These are phyloP conservation scores for Cynara cardunculus DNA, from an alignment of 129 eudicot genomes.

Conservation along the genomic window DNA sequence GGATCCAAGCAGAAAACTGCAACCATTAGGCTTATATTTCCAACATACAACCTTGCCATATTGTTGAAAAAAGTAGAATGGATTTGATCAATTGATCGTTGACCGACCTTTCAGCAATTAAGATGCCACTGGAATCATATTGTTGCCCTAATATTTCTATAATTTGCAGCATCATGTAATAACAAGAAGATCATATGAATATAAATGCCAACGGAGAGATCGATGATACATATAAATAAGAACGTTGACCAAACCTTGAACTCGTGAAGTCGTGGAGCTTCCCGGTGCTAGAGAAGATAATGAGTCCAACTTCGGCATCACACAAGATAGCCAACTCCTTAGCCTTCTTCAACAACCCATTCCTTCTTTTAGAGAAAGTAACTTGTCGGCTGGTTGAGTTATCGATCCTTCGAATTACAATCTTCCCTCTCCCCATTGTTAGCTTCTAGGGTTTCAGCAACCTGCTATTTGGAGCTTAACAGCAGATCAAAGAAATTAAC, in stretches of 20 bases:
- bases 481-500: background rate
- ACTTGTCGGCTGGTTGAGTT: slow-evolving; percentile 90
- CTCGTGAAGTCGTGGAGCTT: slow-evolving; percentile 75
- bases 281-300: slow-evolving; percentile 75
- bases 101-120: background rate
- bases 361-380: slow-evolving; percentile 88
- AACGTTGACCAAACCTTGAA: slow-evolving; percentile 52
- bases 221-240: background rate
- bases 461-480: background rate
- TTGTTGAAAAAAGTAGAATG: too few relatives aligned
- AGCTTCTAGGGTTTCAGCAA: slow-evolving; percentile 20
- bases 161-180: background rate
- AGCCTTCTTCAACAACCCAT: slow-evolving; percentile 81
- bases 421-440: slow-evolving; percentile 91
- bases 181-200: background rate
- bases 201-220: background rate
- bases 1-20: too few relatives aligned
- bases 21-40: too few relatives aligned
- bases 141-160: background rate
- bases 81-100: background rate
- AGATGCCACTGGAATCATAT: background rate
- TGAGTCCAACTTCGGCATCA: slow-evolving; percentile 75
- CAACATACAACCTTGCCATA: too few relatives aligned
- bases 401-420: slow-evolving; percentile 72
- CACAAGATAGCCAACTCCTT: slow-evolving; percentile 76